phyloP scores from a whole-genome alignment of 805 yeast species.

The Kuraishia molischiana region DNA sequence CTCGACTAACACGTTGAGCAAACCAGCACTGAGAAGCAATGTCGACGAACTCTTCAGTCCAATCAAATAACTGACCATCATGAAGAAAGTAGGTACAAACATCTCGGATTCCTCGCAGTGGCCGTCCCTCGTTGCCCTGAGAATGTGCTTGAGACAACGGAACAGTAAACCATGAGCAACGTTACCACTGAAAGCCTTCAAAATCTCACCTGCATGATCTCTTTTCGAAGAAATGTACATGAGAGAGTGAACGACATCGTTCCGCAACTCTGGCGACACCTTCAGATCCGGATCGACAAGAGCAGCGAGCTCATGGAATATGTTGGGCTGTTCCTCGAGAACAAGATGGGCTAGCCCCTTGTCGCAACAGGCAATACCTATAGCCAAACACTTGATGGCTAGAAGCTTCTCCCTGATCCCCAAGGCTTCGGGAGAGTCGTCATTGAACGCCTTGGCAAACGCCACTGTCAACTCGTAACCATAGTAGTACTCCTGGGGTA shows the following conservation, averaged over 20 bases:
- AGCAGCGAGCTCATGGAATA: slow-evolving; percentile 61
- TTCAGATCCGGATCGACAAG: slow-evolving; percentile 57
- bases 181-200: slow-evolving; percentile 74
- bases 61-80: slow-evolving; percentile 51
- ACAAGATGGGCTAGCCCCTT: slow-evolving; percentile 54
- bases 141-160: slow-evolving; percentile 55
- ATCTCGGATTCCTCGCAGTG: slow-evolving; percentile 32
- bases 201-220: slow-evolving; percentile 66
- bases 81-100: slow-evolving; percentile 39
- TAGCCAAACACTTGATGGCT: slow-evolving; percentile 54
- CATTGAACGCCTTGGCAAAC: slow-evolving; percentile 64
- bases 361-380: slow-evolving; percentile 51
- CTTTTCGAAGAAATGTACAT: slow-evolving; percentile 60
- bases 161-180: slow-evolving; percentile 78
- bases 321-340: slow-evolving; percentile 63
- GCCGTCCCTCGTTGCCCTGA: not conserved
- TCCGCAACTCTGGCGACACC: slow-evolving; percentile 42
- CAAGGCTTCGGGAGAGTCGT: slow-evolving; percentile 41
- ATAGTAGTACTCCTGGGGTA: slow-evolving; percentile 54
- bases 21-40: slow-evolving; percentile 65
- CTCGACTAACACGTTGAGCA: slow-evolving; percentile 54
- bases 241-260: slow-evolving; percentile 56
- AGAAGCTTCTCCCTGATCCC: slow-evolving; percentile 49
- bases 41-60: slow-evolving; percentile 45
- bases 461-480: slow-evolving; percentile 53